Percentiles rank a stretch among this genome's conserved stretches.
phyloP scores from a whole-genome alignment of 164 flowering plant species.

The Protea cynaroides region DNA sequence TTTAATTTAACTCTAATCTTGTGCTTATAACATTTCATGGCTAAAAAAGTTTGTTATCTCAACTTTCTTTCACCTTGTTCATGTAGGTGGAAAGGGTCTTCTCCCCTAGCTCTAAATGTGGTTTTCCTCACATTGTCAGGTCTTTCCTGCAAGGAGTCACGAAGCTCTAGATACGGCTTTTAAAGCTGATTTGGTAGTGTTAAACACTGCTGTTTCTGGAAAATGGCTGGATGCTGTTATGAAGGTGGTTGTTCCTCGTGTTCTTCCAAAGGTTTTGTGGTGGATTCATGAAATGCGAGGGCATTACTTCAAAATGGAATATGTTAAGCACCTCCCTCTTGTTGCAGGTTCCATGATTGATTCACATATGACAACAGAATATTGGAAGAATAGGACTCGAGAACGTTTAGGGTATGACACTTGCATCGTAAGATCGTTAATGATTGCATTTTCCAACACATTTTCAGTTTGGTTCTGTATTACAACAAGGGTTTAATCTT shows the following conservation, averaged over 20 bases:
- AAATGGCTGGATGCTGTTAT: constrained; percentile 94
- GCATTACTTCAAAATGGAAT: constrained; percentile 85
- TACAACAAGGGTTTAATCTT: too few relatives aligned
- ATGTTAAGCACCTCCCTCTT: constrained; percentile 89
- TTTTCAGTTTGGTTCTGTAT: too few relatives aligned
- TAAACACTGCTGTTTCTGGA: constrained; percentile 98
- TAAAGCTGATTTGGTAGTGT: constrained; percentile 82
- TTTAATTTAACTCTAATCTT: too few relatives aligned
- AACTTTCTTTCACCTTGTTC: too few relatives aligned
- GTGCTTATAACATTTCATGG: too few relatives aligned
- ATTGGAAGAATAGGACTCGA: constrained; percentile 85
- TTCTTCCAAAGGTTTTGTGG: too few relatives aligned
- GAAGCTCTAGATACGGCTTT: too few relatives aligned
- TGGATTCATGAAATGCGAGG: constrained; percentile 99
- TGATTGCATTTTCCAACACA: background rate
- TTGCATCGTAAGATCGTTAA: background rate
- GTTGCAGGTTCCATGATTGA: constrained; percentile 99
- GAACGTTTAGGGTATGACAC: constrained; percentile 62
- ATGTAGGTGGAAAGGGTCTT: too few relatives aligned
- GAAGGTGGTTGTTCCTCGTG: constrained; percentile 61
- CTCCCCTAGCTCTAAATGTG: constrained; percentile 4
- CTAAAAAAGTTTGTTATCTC: too few relatives aligned
- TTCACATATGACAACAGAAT: constrained; percentile 84
- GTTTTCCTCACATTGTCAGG: constrained; percentile 31
- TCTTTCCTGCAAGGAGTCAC: too few relatives aligned